These are phyloP conservation scores for Trapa incisa DNA, from an alignment of 345 rosid genomes.

Conservation along the genomic window DNA sequence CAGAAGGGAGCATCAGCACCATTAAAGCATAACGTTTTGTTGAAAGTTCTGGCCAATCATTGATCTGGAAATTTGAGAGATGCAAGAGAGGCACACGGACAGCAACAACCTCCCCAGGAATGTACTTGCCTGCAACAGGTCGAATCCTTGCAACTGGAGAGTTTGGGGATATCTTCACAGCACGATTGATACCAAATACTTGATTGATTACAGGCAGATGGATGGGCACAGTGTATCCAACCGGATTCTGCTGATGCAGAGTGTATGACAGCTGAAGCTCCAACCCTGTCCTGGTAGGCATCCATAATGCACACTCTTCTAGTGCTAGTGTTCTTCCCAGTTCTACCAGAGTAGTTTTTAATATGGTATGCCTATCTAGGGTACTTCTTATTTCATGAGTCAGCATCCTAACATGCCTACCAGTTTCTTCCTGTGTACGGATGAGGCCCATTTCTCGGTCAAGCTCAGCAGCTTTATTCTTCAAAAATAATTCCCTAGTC, in stretches of 20 bases:
- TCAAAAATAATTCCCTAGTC: slow-evolving; percentile 77
- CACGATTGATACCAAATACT: slow-evolving; percentile 61
- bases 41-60: slow-evolving; percentile 98
- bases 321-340: slow-evolving; percentile 77
- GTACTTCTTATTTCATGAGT: slow-evolving; percentile 95
- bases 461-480: slow-evolving; percentile 93
- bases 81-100: slow-evolving; percentile 95
- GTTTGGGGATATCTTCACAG: slow-evolving; percentile 76
- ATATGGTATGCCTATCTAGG: slow-evolving; percentile 83
- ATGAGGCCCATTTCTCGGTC: slow-evolving; percentile 98
- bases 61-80: slow-evolving; percentile 89
- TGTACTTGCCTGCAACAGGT: slow-evolving; percentile 68
- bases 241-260: slow-evolving; percentile 86
- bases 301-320: slow-evolving; percentile 98
- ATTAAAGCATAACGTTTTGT: slow-evolving; percentile 86
- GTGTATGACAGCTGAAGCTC: slow-evolving; percentile 94
- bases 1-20: slow-evolving; percentile 97
- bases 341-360: slow-evolving; percentile 88
- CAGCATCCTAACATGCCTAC: slow-evolving; percentile 93
- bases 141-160: slow-evolving; percentile 76
- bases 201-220: slow-evolving; percentile 88
- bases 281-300: slow-evolving; percentile 94
- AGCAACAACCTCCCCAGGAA: slow-evolving; percentile 90
- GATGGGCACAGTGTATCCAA: slow-evolving; percentile 87
- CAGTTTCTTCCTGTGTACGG: slow-evolving; percentile 94